These are phyloP conservation scores for Tanacetum coccineum DNA, from an alignment of 129 eudicot genomes.

Conservation along the genomic window DNA sequence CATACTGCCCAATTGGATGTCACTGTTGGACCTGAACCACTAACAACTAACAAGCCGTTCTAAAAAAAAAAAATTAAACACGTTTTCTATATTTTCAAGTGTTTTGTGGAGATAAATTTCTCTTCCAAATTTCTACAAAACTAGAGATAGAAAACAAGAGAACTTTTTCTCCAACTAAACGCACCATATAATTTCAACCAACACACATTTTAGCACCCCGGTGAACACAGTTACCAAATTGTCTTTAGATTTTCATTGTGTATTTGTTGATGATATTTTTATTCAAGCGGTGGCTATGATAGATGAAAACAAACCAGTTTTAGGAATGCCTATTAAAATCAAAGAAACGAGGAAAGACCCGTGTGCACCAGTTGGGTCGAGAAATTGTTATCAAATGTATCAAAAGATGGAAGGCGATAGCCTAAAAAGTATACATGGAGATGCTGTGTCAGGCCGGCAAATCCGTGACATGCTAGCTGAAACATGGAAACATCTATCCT, in stretches of 20 bases:
- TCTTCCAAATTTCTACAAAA: no score
- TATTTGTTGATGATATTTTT: neutral
- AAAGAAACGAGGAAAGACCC: constrained; percentile 33
- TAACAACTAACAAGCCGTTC: no score
- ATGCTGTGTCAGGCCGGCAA: constrained; percentile 11
- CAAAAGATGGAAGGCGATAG: constrained; percentile 44
- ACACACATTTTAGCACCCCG: no score
- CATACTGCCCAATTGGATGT: no score
- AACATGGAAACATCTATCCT: constrained; percentile 53
- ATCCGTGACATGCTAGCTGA: constrained; percentile 38
- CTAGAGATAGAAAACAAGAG: no score
- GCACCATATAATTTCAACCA: no score
- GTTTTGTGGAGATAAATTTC: no score
- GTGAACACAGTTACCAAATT: no score
- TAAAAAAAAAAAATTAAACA: no score
- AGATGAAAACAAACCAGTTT: constrained; percentile 15
- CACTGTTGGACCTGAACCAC: no score
- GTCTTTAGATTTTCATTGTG: neutral
- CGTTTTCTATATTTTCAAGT: no score
- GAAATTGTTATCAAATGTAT: constrained; percentile 55
- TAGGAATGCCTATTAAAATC: constrained; percentile 13
- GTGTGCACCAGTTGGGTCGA: constrained; percentile 39
- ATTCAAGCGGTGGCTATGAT: constrained; percentile 25
- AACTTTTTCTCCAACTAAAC: no score
- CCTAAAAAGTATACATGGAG: constrained; percentile 41